These are phyloP conservation scores for Cubamyces sp. DNA, from an alignment of 768 basidiomycete species.

Conservation along the genomic window DNA sequence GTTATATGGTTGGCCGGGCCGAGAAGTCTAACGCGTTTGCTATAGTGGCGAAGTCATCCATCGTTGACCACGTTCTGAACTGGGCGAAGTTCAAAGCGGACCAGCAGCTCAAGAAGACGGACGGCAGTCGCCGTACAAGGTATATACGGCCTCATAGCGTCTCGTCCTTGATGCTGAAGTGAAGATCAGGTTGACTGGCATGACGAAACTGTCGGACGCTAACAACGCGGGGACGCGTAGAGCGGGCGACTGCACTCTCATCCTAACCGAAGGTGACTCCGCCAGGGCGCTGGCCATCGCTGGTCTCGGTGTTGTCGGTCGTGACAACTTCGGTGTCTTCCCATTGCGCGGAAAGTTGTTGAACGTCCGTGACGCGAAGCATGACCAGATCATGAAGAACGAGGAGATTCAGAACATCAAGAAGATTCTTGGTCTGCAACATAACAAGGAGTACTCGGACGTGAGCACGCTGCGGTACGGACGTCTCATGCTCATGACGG, in stretches of 20 bases:
- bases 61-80: conserved; percentile 89
- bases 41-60: conserved; percentile 83
- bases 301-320: conserved; percentile 91
- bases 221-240: conserved; percentile 92
- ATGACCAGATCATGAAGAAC: conserved; percentile 98
- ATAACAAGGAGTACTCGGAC: conserved; percentile 85
- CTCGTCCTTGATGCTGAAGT: not conserved
- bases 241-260: conserved; percentile 86
- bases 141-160: conserved; percentile 40
- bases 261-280: conserved; percentile 98
- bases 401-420: conserved; percentile 96
- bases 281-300: conserved; percentile 97
- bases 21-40: not conserved
- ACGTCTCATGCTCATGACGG: conserved; percentile 98
- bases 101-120: conserved; percentile 94
- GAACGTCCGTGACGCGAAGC: conserved; percentile 95
- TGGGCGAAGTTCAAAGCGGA: conserved; percentile 99
- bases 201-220: conserved; percentile 94
- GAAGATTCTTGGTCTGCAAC: conserved; percentile 96
- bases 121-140: conserved; percentile 88
- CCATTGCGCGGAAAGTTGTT: conserved; percentile 95
- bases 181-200: conserved; percentile 72
- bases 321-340: conserved; percentile 97
- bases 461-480: conserved; percentile 83
- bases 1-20: not conserved